Base-by-base conservation (phyloP, 2,329 filamentous ascomycete species). In the Diaporthe helianthi region DNA sequence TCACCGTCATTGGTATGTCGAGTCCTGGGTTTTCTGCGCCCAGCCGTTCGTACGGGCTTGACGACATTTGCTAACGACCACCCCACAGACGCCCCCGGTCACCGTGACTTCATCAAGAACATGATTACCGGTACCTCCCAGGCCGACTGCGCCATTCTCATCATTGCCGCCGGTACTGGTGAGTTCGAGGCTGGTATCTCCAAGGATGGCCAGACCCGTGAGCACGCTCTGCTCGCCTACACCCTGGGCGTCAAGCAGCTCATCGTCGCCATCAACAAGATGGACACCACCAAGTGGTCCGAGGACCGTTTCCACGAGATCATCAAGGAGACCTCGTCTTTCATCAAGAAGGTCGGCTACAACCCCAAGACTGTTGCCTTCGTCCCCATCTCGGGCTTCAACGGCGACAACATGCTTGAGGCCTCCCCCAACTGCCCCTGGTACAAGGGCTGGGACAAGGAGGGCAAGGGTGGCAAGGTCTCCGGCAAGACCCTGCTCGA, bases 21-120 rank as follows among this genome's bases (percentile, higher is more conserved):
- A 41, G 1, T 9, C 7, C 2, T 61, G 65, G 19, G 12, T 9
- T 4, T 10, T 10, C 19, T 15, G 15, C 67, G 53, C 72, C 4
- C 19, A 53, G 24, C 9, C n/a, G 44, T 9, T 9, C 19, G n/a
- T n/a, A n/a, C 22, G 12, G 53, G 73, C 68, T 69, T 51, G 7
- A 17, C 17, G 10, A 47, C 41, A 26, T 46, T 61, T 71, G 73
- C 76, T 77, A 71, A 76, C 70, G 12, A 60, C 5, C 41, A 49
- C 3, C 49, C 31, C 19, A 12, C 76, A 92, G 93, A 99, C 82
- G 96, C 96, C 85, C 96, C 96, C 81, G 96, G 96, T 87, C 96
- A 99, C 88, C 95, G 96, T 96, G 96, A 99, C 84, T 99, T 98
- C 91, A 98, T 99, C 93, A 99, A 99, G 95, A 99, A 98, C 94